Percentiles rank a stretch among this genome's conserved stretches.
Conservation (phyloP, 225 moss, liverwort and hornwort genomes). For the Neckera pumila region DNA sequence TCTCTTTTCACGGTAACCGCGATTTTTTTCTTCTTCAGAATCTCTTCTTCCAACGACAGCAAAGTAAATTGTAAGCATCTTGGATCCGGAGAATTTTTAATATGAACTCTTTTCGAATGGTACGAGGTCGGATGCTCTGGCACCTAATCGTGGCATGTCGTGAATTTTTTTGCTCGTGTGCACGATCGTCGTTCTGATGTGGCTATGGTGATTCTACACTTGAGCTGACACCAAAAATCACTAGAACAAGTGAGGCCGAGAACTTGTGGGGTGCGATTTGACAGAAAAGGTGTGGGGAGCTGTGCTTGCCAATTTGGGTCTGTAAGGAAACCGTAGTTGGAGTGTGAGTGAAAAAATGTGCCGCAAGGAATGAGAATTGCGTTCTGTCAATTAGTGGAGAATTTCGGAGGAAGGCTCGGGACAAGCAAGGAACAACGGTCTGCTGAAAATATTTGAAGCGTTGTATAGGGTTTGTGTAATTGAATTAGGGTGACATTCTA, state of each 20-base stretch:
- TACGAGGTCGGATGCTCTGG: not conserved
- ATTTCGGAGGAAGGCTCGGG: not conserved
- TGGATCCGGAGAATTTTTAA: not conserved
- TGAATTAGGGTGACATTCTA: not conserved
- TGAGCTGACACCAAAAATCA: not conserved
- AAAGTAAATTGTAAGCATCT: not conserved
- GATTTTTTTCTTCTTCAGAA: not conserved
- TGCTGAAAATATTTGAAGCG: not conserved
- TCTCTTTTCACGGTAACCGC: not conserved
- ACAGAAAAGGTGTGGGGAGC: not conserved
- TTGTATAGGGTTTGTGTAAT: not conserved
- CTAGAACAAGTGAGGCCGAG: not conserved
- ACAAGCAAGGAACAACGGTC: not conserved
- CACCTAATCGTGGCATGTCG: not conserved
- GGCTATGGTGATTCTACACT: not conserved
- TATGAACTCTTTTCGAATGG: not conserved
- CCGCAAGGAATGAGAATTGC: not conserved
- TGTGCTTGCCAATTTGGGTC: not conserved
- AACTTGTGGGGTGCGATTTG: not conserved
- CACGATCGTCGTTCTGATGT: not conserved
- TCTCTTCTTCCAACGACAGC: not conserved
- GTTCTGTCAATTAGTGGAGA: not conserved
- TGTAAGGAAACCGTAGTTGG: not conserved
- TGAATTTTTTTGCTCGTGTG: not conserved
- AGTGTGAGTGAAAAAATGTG: not conserved